Evolutionary conservation across 306 rosid genomes (phyloP), one percentile per base, ranked within the genome.

Genomic region (Vigna hirtella): DNA sequence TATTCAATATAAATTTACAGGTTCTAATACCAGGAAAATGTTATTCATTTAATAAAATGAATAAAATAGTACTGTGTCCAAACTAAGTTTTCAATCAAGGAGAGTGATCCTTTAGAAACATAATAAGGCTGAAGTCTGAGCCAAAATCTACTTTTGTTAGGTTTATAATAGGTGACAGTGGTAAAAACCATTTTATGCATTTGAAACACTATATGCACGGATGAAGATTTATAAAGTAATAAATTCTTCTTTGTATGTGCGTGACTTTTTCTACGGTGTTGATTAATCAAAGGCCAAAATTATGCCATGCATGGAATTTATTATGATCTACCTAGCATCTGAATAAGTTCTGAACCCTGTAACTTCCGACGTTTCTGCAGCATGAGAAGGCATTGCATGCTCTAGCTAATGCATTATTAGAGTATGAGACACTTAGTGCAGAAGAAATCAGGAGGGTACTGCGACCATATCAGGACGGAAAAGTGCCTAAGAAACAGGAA

Each of bases 381-480:
- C 77, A 62, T 52, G 97, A 93, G 84, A 89, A 90, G 83, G 98
- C 98, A 43, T 84, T 93, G 22, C 96, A 90, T 81, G 96, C 90
- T 15, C 78, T 93, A 62, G 93, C 98, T 47, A 86, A 79, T 68
- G 91, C 94, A 34, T 89, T 93, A 47, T 80, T 93, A 52, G 94
- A 90, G 79, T 86, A 88, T 16, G 98, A 90, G 85, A 90, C 98
- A 5, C 94, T 93, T 30, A 62, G 42, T 66, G 86, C 96, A 8
- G 98, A 93, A 85, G 98, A 90, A 40, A 88, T 93, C 57, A 87
- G 74, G 87, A 87, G 91, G 24, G 79, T 81, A 70, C 90, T 90
- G 32, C 85, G 82, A 34, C 96, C 98, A 1, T 67, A 74, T 65
- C 36, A 82, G 15, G 89, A 88, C 74, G 93, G 89, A 28, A 86